Conservation (phyloP, 805 yeast species). For the Spathaspora girioi region DNA sequence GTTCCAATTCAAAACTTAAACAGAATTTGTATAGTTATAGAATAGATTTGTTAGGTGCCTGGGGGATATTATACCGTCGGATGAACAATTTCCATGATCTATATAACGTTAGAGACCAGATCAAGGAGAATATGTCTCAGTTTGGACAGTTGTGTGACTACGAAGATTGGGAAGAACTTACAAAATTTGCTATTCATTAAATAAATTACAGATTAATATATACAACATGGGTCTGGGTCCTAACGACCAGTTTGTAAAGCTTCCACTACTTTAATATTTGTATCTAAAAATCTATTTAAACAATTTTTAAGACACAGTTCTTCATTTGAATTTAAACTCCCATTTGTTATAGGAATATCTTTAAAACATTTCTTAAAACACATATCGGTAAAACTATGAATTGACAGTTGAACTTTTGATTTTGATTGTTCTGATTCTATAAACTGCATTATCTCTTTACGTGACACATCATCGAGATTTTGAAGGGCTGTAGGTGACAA, state of each 20-base stretch:
- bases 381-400: conserved; percentile 84
- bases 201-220: not conserved
- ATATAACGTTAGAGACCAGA: not conserved
- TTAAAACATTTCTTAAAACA: conserved; percentile 85
- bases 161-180: not conserved
- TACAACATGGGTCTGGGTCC: not conserved
- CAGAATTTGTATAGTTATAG: conserved; percentile 20
- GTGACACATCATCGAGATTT: conserved; percentile 59
- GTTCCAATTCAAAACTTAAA: not conserved
- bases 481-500: conserved; percentile 34
- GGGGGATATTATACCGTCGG: conserved; percentile 24
- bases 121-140: not conserved
- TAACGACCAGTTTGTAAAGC: conserved; percentile 33
- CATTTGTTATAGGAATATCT: conserved; percentile 38
- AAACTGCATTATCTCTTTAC: conserved; percentile 70
- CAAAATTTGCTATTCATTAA: not conserved
- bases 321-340: conserved; percentile 54
- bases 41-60: conserved; percentile 33
- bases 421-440: conserved; percentile 81
- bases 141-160: not conserved
- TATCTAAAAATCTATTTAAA: conserved; percentile 80
- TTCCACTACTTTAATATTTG: conserved; percentile 80
- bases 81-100: not conserved
- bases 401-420: conserved; percentile 81
- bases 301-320: conserved; percentile 76